These are phyloP conservation scores for Logfia minima DNA, from an alignment of 129 eudicot species.

Conservation along the genomic window DNA sequence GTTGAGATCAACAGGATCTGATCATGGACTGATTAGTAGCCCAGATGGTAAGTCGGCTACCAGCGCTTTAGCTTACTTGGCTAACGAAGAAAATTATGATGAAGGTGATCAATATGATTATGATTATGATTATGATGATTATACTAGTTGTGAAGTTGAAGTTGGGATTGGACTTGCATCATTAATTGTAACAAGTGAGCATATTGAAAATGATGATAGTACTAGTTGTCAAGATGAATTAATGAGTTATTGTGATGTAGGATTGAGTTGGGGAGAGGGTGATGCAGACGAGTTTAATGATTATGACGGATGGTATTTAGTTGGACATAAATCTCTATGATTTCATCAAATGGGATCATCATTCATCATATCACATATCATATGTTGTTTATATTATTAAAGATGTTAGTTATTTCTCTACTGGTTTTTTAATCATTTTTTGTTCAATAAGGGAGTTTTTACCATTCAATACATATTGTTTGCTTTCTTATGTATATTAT, in stretches of 20 bases:
- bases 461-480: too few species aligned
- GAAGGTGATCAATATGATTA: background rate
- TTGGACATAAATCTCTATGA: background rate
- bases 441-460: background rate
- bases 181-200: background rate
- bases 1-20: background rate
- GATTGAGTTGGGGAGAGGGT: background rate
- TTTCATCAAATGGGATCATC: background rate
- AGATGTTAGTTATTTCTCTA: too few species aligned
- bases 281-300: background rate
- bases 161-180: background rate
- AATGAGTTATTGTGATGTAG: background rate
- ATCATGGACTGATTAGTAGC: background rate
- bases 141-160: background rate
- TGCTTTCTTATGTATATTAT: too few species aligned
- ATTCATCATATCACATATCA: background rate
- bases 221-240: background rate
- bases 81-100: background rate
- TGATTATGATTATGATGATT: background rate
- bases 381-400: background rate
- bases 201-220: background rate
- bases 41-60: background rate
- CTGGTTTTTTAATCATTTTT: background rate
- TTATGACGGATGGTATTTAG: background rate
- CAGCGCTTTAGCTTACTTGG: background rate